These are phyloP conservation scores for Wickerhamomyces alni DNA, from an alignment of 805 yeast genomes.

Conservation along the genomic window DNA sequence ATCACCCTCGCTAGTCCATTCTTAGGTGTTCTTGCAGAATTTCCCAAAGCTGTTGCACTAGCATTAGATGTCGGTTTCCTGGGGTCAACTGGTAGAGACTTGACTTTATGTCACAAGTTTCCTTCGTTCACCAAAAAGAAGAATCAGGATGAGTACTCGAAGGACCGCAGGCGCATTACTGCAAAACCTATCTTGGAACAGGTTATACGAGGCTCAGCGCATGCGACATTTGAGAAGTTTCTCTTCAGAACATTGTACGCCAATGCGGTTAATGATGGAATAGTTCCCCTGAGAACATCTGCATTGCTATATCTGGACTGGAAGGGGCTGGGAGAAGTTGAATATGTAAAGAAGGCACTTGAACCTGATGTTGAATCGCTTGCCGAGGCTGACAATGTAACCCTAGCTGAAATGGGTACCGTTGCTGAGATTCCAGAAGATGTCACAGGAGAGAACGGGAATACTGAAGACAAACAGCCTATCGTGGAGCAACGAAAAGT, in stretches of 20 bases:
- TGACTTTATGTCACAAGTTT: conserved; percentile 52
- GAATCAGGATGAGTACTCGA: not conserved
- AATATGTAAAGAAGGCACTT: conserved; percentile 16
- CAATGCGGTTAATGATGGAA: conserved; percentile 87
- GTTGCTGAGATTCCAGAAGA: not conserved
- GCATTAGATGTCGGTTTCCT: conserved; percentile 84
- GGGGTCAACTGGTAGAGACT: conserved; percentile 91
- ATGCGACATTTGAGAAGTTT: conserved; percentile 56
- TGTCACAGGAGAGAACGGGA: not conserved
- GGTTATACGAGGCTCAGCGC: conserved; percentile 72
- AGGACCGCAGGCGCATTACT: conserved; percentile 12
- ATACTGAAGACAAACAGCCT: too few species aligned
- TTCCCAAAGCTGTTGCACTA: conserved; percentile 77
- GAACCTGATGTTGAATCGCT: too few species aligned
- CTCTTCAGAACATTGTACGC: conserved; percentile 78
- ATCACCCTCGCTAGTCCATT: conserved; percentile 84
- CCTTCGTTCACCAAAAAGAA: conserved; percentile 19
- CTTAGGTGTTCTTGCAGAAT: conserved; percentile 82
- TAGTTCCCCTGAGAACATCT: conserved; percentile 89
- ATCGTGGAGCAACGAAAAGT: too few species aligned
- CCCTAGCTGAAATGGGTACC: not conserved
- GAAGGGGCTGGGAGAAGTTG: conserved; percentile 57
- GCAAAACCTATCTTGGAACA: conserved; percentile 64
- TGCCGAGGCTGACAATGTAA: not conserved
- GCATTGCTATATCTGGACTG: conserved; percentile 84